These are phyloP conservation scores for Erodium maritimum DNA, from an alignment of 345 rosid genomes.

Conservation along the genomic window DNA sequence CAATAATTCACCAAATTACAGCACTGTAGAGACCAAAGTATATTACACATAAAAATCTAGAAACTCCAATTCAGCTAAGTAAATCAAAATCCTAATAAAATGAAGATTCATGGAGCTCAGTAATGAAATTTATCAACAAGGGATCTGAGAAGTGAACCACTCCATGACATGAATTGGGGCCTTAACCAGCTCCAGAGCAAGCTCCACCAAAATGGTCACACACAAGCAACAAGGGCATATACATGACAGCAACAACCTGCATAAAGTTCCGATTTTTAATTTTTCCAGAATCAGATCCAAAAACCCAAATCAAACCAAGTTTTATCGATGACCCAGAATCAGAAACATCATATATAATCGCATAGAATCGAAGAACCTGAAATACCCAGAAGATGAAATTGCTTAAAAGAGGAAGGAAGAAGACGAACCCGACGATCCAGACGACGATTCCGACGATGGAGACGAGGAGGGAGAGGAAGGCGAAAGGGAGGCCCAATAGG, in stretches of 20 bases:
- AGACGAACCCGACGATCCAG: constrained; percentile 48
- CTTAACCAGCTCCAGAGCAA: constrained; percentile 48
- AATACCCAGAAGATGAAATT: background rate
- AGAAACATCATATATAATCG: background rate
- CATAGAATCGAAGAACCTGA: background rate
- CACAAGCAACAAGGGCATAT: constrained; percentile 62
- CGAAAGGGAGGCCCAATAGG: constrained; percentile 55
- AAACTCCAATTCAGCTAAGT: background rate
- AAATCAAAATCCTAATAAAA: no score
- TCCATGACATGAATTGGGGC: constrained; percentile 43
- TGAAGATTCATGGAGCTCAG: no score
- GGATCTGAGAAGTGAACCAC: constrained; percentile 65
- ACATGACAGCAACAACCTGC: constrained; percentile 43
- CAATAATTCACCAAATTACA: background rate
- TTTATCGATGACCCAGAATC: background rate
- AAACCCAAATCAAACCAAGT: background rate
- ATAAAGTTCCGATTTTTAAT: background rate
- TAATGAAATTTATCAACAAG: constrained; percentile 25
- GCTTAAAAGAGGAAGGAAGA: background rate
- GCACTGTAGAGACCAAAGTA: background rate
- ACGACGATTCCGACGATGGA: constrained; percentile 38
- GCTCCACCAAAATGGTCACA: constrained; percentile 42
- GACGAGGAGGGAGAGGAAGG: constrained; percentile 43
- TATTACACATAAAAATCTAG: background rate
- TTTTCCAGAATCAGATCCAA: background rate